phyloP scores from a whole-genome alignment of 192 early-diverging fungal genomes.

The Podila epigama region DNA sequence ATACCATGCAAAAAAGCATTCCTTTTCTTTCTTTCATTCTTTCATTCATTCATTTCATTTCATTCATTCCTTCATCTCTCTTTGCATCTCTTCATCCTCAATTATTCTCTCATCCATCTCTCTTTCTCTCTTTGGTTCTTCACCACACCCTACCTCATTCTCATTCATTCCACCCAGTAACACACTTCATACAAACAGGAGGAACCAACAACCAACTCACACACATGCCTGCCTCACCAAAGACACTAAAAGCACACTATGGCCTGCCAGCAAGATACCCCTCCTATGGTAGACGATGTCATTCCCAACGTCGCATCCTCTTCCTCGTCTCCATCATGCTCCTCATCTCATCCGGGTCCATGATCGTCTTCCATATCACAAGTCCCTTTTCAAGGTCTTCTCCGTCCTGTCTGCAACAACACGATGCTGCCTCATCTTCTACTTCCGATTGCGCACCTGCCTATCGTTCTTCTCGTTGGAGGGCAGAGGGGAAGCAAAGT shows the following conservation, averaged over 20 bases:
- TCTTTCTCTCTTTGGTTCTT: neutral
- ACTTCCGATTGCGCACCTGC: conserved; percentile 11
- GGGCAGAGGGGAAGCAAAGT: conserved; percentile 1
- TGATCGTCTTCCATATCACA: conserved; percentile 40
- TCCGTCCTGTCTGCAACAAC: conserved; percentile 18
- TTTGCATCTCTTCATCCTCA: neutral
- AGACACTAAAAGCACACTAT: conserved; percentile 14
- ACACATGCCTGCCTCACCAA: conserved; percentile 38
- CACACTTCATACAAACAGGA: neutral
- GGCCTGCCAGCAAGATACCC: conserved; percentile 25
- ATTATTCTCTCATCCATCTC: neutral
- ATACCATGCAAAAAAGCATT: too few relatives aligned
- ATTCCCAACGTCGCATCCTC: conserved; percentile 28
- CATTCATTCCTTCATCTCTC: neutral
- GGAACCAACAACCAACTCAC: neutral
- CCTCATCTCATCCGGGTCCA: conserved; percentile 40
- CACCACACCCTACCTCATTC: too few relatives aligned
- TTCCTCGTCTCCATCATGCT: conserved; percentile 36
- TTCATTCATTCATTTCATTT: neutral
- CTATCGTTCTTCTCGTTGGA: conserved; percentile 8
- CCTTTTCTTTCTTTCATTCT: neutral
- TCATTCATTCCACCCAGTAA: neutral
- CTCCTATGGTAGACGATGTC: conserved; percentile 27
- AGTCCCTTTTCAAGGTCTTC: conserved; percentile 10
- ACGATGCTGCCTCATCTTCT: conserved; percentile 6